phyloP scores from a whole-genome alignment of 768 basidiomycete species.

The Tremella yokohamensis region DNA sequence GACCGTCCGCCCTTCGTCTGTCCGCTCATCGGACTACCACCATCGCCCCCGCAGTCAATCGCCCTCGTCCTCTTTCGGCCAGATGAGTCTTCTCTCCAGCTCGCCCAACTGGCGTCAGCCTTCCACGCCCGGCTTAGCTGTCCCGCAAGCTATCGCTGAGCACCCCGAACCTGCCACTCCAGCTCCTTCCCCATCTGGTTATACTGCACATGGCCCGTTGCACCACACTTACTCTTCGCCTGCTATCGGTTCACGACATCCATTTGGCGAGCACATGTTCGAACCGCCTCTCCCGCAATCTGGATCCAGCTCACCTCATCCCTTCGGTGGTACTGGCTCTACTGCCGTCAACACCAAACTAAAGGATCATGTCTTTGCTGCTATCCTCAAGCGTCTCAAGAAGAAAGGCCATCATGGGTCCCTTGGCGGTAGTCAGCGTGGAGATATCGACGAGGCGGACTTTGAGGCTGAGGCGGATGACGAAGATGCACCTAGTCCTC shows the following conservation, averaged over 20 bases:
- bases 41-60: conserved; percentile 16
- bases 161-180: conserved; percentile 30
- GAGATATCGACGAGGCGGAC: conserved; percentile 2
- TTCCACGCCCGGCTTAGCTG: conserved; percentile 9
- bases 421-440: conserved; percentile 10
- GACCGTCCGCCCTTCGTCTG: conserved; percentile 32
- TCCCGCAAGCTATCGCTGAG: conserved; percentile 31
- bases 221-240: conserved; percentile 48
- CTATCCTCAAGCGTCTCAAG: conserved; percentile 63
- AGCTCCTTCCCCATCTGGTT: conserved; percentile 29
- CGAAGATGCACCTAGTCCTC: conserved; percentile 17
- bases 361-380: conserved; percentile 92
- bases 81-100: conserved; percentile 18
- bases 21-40: conserved; percentile 28
- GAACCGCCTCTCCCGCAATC: not conserved
- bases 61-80: conserved; percentile 31
- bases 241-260: conserved; percentile 23
- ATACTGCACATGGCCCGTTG: conserved; percentile 12
- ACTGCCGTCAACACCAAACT: conserved; percentile 90
- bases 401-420: conserved; percentile 29
- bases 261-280: conserved; percentile 3
- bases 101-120: conserved; percentile 22
- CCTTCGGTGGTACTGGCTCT: conserved; percentile 82
- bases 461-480: conserved; percentile 57
- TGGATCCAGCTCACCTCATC: conserved; percentile 34